Percentiles rank a stretch among this genome's conserved stretches.
Evolutionary conservation across 306 rosid genomes (phyloP).

Genomic region (Dryas drummondii): DNA sequence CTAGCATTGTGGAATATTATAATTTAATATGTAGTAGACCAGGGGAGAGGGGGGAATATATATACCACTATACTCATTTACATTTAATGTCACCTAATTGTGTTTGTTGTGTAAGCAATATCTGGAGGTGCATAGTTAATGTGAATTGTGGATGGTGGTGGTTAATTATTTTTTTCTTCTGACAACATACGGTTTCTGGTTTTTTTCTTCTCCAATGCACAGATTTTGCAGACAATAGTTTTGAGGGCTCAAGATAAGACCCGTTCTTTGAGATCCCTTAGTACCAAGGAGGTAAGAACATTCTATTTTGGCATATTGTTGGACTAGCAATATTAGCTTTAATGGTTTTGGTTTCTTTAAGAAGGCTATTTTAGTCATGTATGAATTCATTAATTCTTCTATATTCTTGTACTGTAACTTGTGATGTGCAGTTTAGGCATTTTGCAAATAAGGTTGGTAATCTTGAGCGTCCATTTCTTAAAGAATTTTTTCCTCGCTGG

Average conservation of each 20-base stretch:
- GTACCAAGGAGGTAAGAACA: conserved; percentile 86
- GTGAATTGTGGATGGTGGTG: not conserved
- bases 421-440: conserved; percentile 82
- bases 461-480: conserved; percentile 98
- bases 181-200: conserved; percentile 2
- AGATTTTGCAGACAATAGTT: conserved; percentile 95
- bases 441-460: conserved; percentile 96
- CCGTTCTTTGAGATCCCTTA: conserved; percentile 64
- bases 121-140: too few relatives aligned
- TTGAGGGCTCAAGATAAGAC: conserved; percentile 78
- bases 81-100: not conserved
- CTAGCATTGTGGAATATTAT: not conserved
- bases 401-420: conserved; percentile 6
- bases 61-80: not conserved
- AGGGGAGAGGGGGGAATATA: too few relatives aligned
- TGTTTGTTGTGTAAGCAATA: too few relatives aligned
- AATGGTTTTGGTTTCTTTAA: not conserved
- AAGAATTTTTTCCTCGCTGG: conserved; percentile 98
- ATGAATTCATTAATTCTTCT: not conserved
- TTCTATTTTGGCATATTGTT: conserved; percentile 13
- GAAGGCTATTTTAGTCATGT: not conserved
- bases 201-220: conserved; percentile 24
- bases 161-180: not conserved
- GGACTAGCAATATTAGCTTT: not conserved
- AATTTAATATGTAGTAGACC: not conserved